Evolutionary conservation across 441 rosid genomes (phyloP).

Genomic region (Croton laevigatus): DNA sequence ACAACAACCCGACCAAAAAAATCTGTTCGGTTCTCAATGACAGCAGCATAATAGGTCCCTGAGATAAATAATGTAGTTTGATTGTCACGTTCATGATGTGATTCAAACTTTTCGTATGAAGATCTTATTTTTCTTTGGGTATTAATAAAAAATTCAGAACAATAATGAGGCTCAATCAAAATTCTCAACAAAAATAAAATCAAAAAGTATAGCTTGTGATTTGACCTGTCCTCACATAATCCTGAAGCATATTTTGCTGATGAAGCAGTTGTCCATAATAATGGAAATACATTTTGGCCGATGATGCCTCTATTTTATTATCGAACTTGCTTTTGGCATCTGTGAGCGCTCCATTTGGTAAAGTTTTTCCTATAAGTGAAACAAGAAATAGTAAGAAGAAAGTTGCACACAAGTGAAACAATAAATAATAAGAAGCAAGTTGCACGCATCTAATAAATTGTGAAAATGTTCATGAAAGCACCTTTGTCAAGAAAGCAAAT

Average conservation of each 20-base stretch:
- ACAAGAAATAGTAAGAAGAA: constrained; percentile 25
- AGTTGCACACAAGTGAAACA: constrained; percentile 10
- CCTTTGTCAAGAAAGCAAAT: neutral
- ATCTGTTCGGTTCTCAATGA: constrained; percentile 86
- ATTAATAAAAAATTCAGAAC: constrained; percentile 5
- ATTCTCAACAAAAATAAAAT: constrained; percentile 1
- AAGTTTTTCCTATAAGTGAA: constrained; percentile 37
- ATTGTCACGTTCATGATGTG: neutral
- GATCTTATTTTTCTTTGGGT: neutral
- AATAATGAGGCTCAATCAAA: neutral
- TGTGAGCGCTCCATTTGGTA: constrained; percentile 55
- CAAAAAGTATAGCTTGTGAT: constrained; percentile 19
- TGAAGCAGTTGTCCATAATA: constrained; percentile 92
- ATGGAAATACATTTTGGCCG: constrained; percentile 97
- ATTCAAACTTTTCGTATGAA: neutral
- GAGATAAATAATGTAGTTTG: constrained; percentile 23
- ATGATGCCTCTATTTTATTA: constrained; percentile 75
- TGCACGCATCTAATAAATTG: neutral
- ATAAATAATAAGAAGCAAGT: constrained; percentile 24
- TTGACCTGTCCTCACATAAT: constrained; percentile 95
- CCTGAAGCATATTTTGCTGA: constrained; percentile 97
- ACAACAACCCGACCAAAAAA: constrained; percentile 83
- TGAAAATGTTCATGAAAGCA: constrained; percentile 4
- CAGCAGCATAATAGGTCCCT: constrained; percentile 97
- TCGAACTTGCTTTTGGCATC: constrained; percentile 71